These are phyloP conservation scores for Erodium moschatum DNA, from an alignment of 441 rosid species.

Conservation along the genomic window DNA sequence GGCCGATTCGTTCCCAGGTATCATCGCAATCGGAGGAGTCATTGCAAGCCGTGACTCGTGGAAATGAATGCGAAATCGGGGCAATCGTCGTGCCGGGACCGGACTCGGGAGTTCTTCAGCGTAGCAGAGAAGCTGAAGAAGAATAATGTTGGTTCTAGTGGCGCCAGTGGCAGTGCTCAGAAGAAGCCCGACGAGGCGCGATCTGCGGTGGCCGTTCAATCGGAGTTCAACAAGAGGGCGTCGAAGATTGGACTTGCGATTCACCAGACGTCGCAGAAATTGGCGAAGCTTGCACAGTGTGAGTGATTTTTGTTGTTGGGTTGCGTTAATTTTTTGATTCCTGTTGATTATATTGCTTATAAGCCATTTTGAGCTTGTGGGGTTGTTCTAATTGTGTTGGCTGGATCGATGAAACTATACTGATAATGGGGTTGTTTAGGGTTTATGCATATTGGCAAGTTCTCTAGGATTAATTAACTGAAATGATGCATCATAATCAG, in stretches of 20 bases:
- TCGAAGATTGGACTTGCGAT: conserved; percentile 48
- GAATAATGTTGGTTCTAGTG: conserved; percentile 27
- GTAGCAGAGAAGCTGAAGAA: conserved; percentile 41
- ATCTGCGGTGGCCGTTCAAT: conserved; percentile 34
- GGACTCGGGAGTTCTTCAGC: conserved; percentile 41
- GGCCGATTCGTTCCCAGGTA: too few species aligned
- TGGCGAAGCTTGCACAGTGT: conserved; percentile 53
- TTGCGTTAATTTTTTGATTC: background rate
- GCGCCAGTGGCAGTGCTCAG: conserved; percentile 22
- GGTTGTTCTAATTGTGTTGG: background rate
- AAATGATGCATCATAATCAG: background rate
- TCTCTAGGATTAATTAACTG: background rate
- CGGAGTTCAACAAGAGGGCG: conserved; percentile 53
- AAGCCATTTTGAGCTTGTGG: conserved; percentile 13
- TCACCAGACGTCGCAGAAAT: conserved; percentile 59
- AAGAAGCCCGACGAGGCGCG: conserved; percentile 40
- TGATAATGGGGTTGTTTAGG: background rate
- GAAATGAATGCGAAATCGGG: conserved; percentile 37
- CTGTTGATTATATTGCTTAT: conserved; percentile 63
- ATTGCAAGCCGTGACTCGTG: background rate
- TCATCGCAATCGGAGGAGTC: too few species aligned
- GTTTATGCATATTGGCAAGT: background rate
- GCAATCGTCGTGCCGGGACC: conserved; percentile 52
- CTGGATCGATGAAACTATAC: background rate
- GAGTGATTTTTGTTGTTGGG: conserved; percentile 15